phyloP scores from a whole-genome alignment of 2,329 filamentous ascomycete species.

The Calonectria naviculata region DNA sequence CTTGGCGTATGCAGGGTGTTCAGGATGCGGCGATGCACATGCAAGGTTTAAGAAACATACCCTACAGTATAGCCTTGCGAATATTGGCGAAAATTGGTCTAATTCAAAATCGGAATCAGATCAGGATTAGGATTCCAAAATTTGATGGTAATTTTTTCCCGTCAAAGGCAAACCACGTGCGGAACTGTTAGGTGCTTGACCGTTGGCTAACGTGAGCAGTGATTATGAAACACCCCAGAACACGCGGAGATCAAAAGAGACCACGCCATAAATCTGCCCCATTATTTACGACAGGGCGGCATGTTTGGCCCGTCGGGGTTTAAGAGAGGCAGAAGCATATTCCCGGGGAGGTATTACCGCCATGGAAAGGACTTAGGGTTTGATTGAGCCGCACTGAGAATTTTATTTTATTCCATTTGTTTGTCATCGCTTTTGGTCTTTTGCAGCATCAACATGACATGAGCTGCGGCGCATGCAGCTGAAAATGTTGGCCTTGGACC shows the following conservation, averaged over 20 bases:
- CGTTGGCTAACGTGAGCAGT: not conserved
- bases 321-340: not conserved
- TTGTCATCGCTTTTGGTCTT: not conserved
- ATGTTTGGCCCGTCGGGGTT: no score
- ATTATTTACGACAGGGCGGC: not conserved
- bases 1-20: not conserved
- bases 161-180: not conserved
- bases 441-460: slow-evolving; percentile 2
- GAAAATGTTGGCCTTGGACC: not conserved
- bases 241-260: not conserved
- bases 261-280: not conserved
- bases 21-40: not conserved
- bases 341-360: not conserved
- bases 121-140: not conserved
- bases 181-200: not conserved
- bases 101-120: not conserved
- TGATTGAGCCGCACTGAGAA: not conserved
- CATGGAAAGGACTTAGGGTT: not conserved
- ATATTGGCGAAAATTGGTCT: not conserved
- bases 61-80: not conserved
- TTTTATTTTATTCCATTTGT: not conserved
- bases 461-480: slow-evolving; percentile 14
- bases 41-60: not conserved
- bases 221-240: not conserved
- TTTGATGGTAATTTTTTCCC: not conserved